phyloP scores from a whole-genome alignment of 768 basidiomycete species.

The Panaeolus papilionaceus region DNA sequence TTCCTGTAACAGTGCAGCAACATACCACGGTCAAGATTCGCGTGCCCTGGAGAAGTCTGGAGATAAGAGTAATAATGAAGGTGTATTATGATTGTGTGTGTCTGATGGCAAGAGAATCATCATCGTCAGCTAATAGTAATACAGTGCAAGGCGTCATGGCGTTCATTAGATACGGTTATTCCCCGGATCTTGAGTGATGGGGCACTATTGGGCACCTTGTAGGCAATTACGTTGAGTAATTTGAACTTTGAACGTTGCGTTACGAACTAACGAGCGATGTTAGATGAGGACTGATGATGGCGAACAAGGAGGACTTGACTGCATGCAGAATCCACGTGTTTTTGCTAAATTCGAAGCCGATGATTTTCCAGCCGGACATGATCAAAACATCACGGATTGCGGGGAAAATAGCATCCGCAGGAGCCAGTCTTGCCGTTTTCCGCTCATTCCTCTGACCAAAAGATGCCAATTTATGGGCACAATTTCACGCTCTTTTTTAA shows the following conservation, averaged over 20 bases:
- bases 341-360: conserved; percentile 6
- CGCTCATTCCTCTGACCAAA: conserved; percentile 4
- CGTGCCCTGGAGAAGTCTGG: conserved; percentile 13
- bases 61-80: conserved; percentile 12
- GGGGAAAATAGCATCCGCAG: conserved; percentile 14
- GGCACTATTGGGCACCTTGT: not conserved
- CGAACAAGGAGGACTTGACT: not conserved
- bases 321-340: conserved; percentile 12
- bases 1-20: not conserved
- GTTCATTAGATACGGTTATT: conserved; percentile 8
- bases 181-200: conserved; percentile 12
- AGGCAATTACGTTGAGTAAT: conserved; percentile 13
- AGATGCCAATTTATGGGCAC: not conserved
- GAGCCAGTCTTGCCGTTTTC: not conserved
- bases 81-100: conserved; percentile 1
- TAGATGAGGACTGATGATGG: not conserved
- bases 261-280: conserved; percentile 5
- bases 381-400: conserved; percentile 12
- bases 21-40: conserved; percentile 9
- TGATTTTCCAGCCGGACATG: conserved; percentile 14
- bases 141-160: not conserved
- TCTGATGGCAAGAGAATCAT: not conserved
- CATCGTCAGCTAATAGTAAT: not conserved
- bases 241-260: conserved; percentile 4
- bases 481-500: conserved; percentile 8